Base-by-base conservation (phyloP, 805 yeast genomes). In the Peterozyma xylosa region DNA sequence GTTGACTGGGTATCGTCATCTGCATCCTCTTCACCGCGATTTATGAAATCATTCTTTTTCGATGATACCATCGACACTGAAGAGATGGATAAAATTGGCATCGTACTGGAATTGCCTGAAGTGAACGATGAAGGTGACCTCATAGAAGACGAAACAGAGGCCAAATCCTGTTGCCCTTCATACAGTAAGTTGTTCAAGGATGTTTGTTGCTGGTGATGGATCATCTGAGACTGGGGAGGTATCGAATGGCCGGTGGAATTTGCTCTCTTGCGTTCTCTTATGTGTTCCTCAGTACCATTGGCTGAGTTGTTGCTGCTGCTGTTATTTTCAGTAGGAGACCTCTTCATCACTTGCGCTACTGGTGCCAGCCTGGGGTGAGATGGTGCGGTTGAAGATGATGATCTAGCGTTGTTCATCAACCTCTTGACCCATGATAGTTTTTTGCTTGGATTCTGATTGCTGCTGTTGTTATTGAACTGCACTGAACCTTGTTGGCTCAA, bases 391-490 rank as follows among this genome's bases (percentile, higher is more conserved):
- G 27, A 21, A 21, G 27, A 21, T 5, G 27, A 21, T 16, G 16
- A 21, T 21, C 27, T 21, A 21, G 45, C 53, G 40, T 58, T 60
- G 45, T 61, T 59, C 63, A 62, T 60, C 37, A 62, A 49, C 34
- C 58, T 50, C 41, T 50, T 52, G 11, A 63, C 64, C 68, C 68
- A 63, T 7, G 67, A 62, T 38, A 63, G 62, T 38, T 62, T 55
- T 33, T 21, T 33, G 11, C 35, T 37, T 13, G 11, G n/a, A 11
- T 38, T 39, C 6, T 35, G 29, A 17, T 32, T 37, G 32, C 21
- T 30, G 11, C 27, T 27, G 17, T 35, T 30, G 18, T 11, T 10
- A 9, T 15, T 5, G 7, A 16, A 15, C 16, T 21, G 15, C 5
- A 29, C 16, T 11, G n/a, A 14, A 38, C 17, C 21, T 14, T 33